phyloP scores from a whole-genome alignment of 2,329 filamentous ascomycete genomes.

The Colletotrichum scovillei region DNA sequence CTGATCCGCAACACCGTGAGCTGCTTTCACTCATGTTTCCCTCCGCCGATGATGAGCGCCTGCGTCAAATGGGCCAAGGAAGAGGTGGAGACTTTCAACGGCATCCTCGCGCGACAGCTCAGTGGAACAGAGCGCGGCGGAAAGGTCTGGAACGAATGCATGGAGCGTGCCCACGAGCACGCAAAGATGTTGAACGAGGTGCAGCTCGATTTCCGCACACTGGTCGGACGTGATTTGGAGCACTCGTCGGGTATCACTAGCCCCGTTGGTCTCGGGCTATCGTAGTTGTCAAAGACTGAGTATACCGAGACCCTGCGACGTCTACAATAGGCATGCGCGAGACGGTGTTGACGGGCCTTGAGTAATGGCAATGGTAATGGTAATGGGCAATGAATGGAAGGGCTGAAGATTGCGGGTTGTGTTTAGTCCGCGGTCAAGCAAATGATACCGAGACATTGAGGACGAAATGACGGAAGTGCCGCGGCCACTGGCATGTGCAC shows the following conservation, averaged over 20 bases:
- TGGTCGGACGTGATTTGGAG: constrained; percentile 74
- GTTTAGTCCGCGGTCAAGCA: neutral
- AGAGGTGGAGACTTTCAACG: constrained; percentile 91
- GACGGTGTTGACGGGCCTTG: neutral
- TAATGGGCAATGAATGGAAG: neutral
- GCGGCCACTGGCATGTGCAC: constrained; percentile 15
- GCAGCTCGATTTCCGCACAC: constrained; percentile 86
- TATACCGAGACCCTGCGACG: neutral
- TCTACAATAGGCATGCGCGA: neutral
- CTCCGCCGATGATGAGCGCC: constrained; percentile 87
- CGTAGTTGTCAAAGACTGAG: constrained; percentile 32
- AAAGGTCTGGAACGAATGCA: constrained; percentile 83
- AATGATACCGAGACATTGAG: constrained; percentile 14
- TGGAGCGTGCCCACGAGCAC: constrained; percentile 84
- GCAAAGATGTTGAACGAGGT: constrained; percentile 84
- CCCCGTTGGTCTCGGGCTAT: constrained; percentile 57
- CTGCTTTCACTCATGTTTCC: constrained; percentile 89
- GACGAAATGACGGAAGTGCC: neutral
- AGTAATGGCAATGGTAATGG: neutral
- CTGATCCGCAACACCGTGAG: constrained; percentile 93
- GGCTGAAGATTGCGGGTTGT: neutral
- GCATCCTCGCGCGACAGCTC: constrained; percentile 82
- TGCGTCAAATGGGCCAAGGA: constrained; percentile 99
- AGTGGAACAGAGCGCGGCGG: constrained; percentile 85
- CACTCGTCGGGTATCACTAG: constrained; percentile 39